phyloP scores from a whole-genome alignment of 306 rosid genomes.

The Rosa lucieae region DNA sequence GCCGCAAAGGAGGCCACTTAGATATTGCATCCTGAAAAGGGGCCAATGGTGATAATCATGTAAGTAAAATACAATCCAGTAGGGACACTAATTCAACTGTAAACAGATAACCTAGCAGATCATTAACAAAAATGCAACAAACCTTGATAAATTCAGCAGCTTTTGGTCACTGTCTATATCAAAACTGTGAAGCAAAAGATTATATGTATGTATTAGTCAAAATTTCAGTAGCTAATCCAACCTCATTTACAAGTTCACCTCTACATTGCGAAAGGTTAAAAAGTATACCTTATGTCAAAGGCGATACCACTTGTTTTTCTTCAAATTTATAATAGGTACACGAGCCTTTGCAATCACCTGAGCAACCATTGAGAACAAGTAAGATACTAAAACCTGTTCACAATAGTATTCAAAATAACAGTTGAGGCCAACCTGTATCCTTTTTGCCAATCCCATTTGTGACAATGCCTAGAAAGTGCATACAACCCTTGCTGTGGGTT shows the following conservation, averaged over 20 bases:
- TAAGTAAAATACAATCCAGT: constrained; percentile 8
- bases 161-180: constrained; percentile 75
- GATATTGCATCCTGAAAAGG: constrained; percentile 69
- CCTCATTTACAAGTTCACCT: background rate
- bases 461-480: constrained; percentile 94
- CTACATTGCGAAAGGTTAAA: background rate
- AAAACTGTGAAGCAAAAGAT: constrained; percentile 59
- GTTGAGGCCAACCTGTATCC: constrained; percentile 61
- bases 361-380: constrained; percentile 23
- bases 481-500: constrained; percentile 73
- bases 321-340: constrained; percentile 88
- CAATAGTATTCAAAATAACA: background rate
- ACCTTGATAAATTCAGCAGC: constrained; percentile 96
- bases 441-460: constrained; percentile 77
- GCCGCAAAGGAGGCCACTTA: constrained; percentile 79
- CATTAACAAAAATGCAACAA: constrained; percentile 24
- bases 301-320: constrained; percentile 73
- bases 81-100: background rate
- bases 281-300: constrained; percentile 79
- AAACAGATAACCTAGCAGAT: background rate
- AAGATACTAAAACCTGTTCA: constrained; percentile 2
- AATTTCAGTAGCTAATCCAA: background rate
- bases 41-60: constrained; percentile 11
- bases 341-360: constrained; percentile 98
- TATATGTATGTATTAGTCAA: background rate